Conservation (phyloP, 2,329 filamentous ascomycete species). For the Balansia obtecta region DNA sequence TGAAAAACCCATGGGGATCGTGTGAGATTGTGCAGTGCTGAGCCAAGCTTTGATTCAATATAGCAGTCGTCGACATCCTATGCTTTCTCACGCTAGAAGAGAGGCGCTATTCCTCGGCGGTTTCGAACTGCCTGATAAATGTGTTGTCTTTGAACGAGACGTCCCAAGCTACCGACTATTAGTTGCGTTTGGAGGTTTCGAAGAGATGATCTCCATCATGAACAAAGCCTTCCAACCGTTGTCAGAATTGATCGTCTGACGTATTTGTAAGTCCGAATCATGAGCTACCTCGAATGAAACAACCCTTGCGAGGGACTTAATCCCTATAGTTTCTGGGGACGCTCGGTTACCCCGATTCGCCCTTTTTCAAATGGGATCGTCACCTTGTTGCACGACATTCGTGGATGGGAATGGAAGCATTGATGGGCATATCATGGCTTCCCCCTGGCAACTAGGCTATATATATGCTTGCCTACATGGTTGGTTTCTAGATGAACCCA, state of each 20-base stretch:
- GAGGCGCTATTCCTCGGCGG: not conserved
- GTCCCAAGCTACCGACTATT: not conserved
- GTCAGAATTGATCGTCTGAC: not conserved
- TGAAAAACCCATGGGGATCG: not conserved
- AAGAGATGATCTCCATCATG: not conserved
- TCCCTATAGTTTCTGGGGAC: too few relatives aligned
- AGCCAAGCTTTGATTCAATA: not conserved
- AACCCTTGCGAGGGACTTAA: not conserved
- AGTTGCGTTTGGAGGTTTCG: not conserved
- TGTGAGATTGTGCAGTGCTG: not conserved
- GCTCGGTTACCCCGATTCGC: too few relatives aligned
- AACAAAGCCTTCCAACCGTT: not conserved
- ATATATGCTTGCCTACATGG: too few relatives aligned
- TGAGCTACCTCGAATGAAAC: not conserved
- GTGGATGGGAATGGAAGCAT: too few relatives aligned
- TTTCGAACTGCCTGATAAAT: not conserved
- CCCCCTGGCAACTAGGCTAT: too few relatives aligned
- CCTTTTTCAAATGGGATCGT: too few relatives aligned
- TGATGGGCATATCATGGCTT: too few relatives aligned
- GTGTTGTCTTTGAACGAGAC: not conserved
- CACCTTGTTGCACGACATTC: too few relatives aligned
- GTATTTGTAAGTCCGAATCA: not conserved
- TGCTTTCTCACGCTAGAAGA: not conserved
- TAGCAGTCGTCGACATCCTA: not conserved
- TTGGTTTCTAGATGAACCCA: too few relatives aligned